Percentiles rank a stretch among this genome's conserved stretches.
phyloP scores from a whole-genome alignment of 768 basidiomycete species.

The Lactifluus volemus region DNA sequence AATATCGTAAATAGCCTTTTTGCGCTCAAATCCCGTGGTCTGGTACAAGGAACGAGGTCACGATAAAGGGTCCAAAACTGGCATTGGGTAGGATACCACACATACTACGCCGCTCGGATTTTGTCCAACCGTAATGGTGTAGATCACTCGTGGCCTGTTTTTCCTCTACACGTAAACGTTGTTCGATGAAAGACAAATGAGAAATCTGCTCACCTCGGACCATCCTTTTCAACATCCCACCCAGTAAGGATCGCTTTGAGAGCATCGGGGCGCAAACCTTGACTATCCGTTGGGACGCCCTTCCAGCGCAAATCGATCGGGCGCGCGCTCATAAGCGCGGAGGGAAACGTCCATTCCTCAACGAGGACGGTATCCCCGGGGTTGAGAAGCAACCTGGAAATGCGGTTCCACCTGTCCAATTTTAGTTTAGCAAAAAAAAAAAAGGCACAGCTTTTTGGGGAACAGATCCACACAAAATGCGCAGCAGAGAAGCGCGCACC shows the following conservation, averaged over 20 bases:
- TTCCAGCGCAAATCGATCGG: slow-evolving; percentile 39
- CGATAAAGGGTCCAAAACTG: not conserved
- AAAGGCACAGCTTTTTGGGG: not conserved
- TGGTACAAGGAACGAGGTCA: slow-evolving; percentile 22
- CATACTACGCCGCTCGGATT: slow-evolving; percentile 72
- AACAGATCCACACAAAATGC: no score
- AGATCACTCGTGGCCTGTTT: slow-evolving; percentile 59
- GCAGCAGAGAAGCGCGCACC: slow-evolving; percentile 20
- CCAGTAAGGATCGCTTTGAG: slow-evolving; percentile 49
- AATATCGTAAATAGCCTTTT: slow-evolving; percentile 74
- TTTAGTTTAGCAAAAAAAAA: not conserved
- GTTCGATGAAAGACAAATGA: no score
- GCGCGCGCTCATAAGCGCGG: slow-evolving; percentile 32
- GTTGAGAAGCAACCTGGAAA: slow-evolving; percentile 53
- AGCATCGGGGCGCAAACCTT: slow-evolving; percentile 57
- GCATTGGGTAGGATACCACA: not conserved
- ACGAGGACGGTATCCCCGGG: slow-evolving; percentile 50
- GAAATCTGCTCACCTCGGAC: not conserved
- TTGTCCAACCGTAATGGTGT: slow-evolving; percentile 74
- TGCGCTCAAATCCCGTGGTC: slow-evolving; percentile 55
- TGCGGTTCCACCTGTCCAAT: slow-evolving; percentile 41
- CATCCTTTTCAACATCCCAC: slow-evolving; percentile 47
- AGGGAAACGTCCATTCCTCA: slow-evolving; percentile 74
- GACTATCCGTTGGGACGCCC: slow-evolving; percentile 57
- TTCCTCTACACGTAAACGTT: not conserved